Conservation (phyloP, 1,139 yeast species). For the Zygosaccharomyces sapae region DNA sequence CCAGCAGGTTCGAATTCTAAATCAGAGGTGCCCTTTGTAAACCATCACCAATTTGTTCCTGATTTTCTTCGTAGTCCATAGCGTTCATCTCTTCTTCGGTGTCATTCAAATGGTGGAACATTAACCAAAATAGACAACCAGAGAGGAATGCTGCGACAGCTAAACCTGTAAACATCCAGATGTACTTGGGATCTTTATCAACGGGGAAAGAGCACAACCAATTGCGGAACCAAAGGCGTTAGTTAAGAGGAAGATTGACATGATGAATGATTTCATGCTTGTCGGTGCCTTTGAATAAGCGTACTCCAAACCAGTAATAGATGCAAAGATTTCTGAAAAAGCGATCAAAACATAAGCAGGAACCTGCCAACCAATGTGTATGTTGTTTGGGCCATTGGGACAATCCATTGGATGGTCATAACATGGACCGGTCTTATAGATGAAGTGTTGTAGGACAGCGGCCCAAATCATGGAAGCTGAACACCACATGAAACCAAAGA, state of each 20-base stretch:
- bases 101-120: slow-evolving; percentile 53
- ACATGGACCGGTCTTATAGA: slow-evolving; percentile 76
- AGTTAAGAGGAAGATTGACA: slow-evolving; percentile 60
- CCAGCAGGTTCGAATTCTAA: slow-evolving; percentile 7
- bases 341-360: slow-evolving; percentile 57
- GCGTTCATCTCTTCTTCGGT: slow-evolving; percentile 59
- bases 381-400: slow-evolving; percentile 36
- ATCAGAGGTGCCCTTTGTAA: slow-evolving; percentile 2
- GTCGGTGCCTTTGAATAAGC: slow-evolving; percentile 70
- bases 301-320: slow-evolving; percentile 62
- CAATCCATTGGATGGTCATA: slow-evolving; percentile 53
- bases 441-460: slow-evolving; percentile 71
- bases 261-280: slow-evolving; percentile 61
- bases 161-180: slow-evolving; percentile 63
- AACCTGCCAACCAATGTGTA: slow-evolving; percentile 42
- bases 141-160: slow-evolving; percentile 56
- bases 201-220: slow-evolving; percentile 68
- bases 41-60: slow-evolving; percentile 14
- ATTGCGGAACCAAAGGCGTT: slow-evolving; percentile 66
- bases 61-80: slow-evolving; percentile 41
- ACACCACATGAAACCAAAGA: slow-evolving; percentile 70
- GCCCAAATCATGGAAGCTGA: slow-evolving; percentile 72
- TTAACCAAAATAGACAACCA: slow-evolving; percentile 59
- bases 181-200: slow-evolving; percentile 62
- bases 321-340: slow-evolving; percentile 65